Evolutionary conservation across 768 basidiomycete genomes (phyloP).

Genomic region (Pleurotus cornucopiae): DNA sequence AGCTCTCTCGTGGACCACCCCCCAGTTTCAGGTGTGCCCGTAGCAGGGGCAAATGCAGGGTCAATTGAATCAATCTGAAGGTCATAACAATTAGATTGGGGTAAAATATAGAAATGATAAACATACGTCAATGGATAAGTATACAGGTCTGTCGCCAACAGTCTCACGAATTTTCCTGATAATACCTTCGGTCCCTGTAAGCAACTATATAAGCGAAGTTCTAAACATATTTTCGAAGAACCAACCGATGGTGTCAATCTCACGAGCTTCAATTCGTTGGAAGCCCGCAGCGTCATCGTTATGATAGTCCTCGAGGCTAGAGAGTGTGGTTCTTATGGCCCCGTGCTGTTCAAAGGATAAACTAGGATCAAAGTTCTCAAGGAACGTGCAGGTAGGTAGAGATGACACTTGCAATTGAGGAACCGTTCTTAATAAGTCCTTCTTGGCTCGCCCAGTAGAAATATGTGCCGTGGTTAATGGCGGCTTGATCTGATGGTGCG

Average conservation of each 20-base stretch:
- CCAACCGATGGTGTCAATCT: constrained; percentile 77
- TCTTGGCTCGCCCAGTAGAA: constrained; percentile 88
- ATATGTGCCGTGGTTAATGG: constrained; percentile 86
- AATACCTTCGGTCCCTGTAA: constrained; percentile 65
- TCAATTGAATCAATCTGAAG: constrained; percentile 73
- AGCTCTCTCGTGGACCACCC: constrained; percentile 84
- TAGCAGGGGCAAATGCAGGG: constrained; percentile 79
- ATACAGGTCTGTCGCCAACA: constrained; percentile 71
- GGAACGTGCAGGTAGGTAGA: constrained; percentile 14
- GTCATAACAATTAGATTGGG: neutral
- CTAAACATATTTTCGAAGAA: constrained; percentile 1
- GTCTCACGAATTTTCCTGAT: constrained; percentile 76
- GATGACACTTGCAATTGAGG: constrained; percentile 75
- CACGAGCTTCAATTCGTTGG: constrained; percentile 77
- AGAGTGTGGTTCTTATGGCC: constrained; percentile 81
- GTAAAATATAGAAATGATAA: too few relatives aligned
- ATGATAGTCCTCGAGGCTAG: constrained; percentile 69
- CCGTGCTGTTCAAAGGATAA: constrained; percentile 62
- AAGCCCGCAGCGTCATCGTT: constrained; percentile 81
- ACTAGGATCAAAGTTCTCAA: constrained; percentile 72
- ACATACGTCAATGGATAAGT: constrained; percentile 70
- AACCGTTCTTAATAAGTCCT: constrained; percentile 73
- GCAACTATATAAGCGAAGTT: neutral
- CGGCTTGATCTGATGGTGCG: constrained; percentile 65
- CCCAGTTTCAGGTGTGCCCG: constrained; percentile 82